phyloP scores from a whole-genome alignment of 208 protist species.

The Wallacemonas collosoma region DNA sequence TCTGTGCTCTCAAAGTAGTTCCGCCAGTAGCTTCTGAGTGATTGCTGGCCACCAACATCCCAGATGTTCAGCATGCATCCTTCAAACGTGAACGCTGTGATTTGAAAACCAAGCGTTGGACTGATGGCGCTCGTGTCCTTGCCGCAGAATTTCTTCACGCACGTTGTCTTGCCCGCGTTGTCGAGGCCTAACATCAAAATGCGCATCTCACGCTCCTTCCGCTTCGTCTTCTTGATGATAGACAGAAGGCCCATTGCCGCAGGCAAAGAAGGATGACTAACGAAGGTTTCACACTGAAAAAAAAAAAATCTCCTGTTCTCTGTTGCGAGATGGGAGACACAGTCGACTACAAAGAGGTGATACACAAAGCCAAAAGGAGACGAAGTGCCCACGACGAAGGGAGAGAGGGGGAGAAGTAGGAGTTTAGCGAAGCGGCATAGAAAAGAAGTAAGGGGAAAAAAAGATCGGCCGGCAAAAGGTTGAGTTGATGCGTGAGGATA shows the following conservation, averaged over 20 bases:
- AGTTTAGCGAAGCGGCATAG: too few relatives aligned
- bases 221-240: slow-evolving; percentile 98
- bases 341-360: too few relatives aligned
- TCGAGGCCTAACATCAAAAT: slow-evolving; percentile 97
- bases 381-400: too few relatives aligned
- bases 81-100: slow-evolving; percentile 96
- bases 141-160: slow-evolving; percentile 99
- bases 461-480: too few relatives aligned
- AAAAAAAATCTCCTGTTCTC: too few relatives aligned
- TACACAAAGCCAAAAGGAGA: too few relatives aligned
- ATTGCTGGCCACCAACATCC: slow-evolving; percentile 99
- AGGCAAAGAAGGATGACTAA: neutral
- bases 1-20: slow-evolving; percentile 98
- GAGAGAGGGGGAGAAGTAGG: too few relatives aligned
- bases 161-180: slow-evolving; percentile 99
- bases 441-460: too few relatives aligned
- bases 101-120: slow-evolving; percentile 99
- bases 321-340: too few relatives aligned
- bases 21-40: slow-evolving; percentile 98
- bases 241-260: slow-evolving; percentile 97
- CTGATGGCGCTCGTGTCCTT: slow-evolving; percentile 97
- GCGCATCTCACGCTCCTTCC: slow-evolving; percentile 99
- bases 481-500: too few relatives aligned
- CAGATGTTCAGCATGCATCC: slow-evolving; percentile 99
- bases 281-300: neutral